Percentiles rank a stretch among this genome's conserved stretches.
Evolutionary conservation across 805 yeast genomes (phyloP).

Genomic region (Priceomyces fermenticarens): DNA sequence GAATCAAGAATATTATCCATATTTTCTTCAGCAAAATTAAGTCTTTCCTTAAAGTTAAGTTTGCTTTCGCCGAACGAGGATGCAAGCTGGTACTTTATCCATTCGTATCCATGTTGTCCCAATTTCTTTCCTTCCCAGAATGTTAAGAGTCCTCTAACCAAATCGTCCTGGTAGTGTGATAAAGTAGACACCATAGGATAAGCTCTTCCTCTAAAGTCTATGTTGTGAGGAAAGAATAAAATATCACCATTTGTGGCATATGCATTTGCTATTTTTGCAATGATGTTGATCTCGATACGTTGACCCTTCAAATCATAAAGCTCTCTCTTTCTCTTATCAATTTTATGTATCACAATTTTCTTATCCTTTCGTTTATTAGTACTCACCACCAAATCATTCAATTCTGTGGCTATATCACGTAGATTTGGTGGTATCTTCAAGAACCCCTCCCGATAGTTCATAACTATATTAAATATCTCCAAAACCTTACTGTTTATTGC

Average conservation of each 20-base stretch:
- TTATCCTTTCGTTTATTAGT: constrained; percentile 2
- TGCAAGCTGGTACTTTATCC: constrained; percentile 40
- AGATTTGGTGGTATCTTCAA: constrained; percentile 23
- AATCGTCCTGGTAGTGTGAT: constrained; percentile 35
- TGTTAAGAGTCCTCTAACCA: constrained; percentile 29
- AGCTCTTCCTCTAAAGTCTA: constrained; percentile 37
- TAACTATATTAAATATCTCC: constrained; percentile 16
- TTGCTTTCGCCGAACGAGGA: constrained; percentile 30
- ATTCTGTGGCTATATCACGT: not conserved
- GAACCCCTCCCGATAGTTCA: constrained; percentile 19
- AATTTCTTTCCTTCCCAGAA: constrained; percentile 37
- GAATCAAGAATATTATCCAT: constrained; percentile 20
- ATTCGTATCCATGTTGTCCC: constrained; percentile 31
- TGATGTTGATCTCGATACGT: constrained; percentile 17
- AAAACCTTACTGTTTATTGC: constrained; percentile 28
- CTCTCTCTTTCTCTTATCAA: constrained; percentile 5
- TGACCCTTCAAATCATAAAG: constrained; percentile 12
- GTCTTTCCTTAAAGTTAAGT: constrained; percentile 20
- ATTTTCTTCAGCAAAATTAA: constrained; percentile 23
- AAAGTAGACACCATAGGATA: constrained; percentile 37
- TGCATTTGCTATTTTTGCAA: constrained; percentile 21
- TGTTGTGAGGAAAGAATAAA: constrained; percentile 33
- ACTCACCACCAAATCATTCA: not conserved
- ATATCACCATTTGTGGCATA: constrained; percentile 30
- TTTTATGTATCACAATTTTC: not conserved